A percentile compares a stretch with the other conserved stretches of the same genome.
These are phyloP conservation scores for Podaxis pistillaris DNA, from an alignment of 768 basidiomycete species.

Conservation along the genomic window DNA sequence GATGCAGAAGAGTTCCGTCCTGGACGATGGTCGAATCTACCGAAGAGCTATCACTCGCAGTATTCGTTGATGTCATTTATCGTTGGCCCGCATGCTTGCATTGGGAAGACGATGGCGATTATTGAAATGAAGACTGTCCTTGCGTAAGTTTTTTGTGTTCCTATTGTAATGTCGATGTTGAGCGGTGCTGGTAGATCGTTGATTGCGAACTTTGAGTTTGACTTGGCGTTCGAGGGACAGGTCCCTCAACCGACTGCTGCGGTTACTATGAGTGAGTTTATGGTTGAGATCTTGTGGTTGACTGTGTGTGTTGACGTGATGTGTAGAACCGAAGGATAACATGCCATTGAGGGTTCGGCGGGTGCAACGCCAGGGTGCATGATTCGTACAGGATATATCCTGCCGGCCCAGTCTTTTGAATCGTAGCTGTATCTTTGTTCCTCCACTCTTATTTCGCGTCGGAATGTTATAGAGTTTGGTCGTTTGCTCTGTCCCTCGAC, in stretches of 20 bases:
- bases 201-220: constrained; percentile 40
- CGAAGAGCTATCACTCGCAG: constrained; percentile 31
- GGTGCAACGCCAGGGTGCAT: constrained; percentile 10
- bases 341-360: constrained; percentile 33
- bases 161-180: not conserved
- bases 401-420: not conserved
- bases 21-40: constrained; percentile 42
- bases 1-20: constrained; percentile 52
- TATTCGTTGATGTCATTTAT: constrained; percentile 42
- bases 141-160: constrained; percentile 24
- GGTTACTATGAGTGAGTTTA: constrained; percentile 42
- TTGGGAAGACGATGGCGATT: constrained; percentile 43
- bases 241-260: constrained; percentile 25
- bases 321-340: constrained; percentile 33
- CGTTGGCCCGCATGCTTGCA: constrained; percentile 27
- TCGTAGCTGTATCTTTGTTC: not conserved
- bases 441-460: not conserved
- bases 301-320: not conserved
- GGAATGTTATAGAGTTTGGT: too few relatives aligned
- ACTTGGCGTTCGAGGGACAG: constrained; percentile 39
- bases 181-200: constrained; percentile 24
- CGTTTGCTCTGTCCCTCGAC: too few relatives aligned
- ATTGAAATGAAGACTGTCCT: constrained; percentile 48
- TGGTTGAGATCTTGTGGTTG: not conserved
- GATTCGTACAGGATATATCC: not conserved